Evolutionary conservation across 768 basidiomycete species (phyloP), one percentile per base, ranked within the genome.

Genomic region (Suillus discolor): DNA sequence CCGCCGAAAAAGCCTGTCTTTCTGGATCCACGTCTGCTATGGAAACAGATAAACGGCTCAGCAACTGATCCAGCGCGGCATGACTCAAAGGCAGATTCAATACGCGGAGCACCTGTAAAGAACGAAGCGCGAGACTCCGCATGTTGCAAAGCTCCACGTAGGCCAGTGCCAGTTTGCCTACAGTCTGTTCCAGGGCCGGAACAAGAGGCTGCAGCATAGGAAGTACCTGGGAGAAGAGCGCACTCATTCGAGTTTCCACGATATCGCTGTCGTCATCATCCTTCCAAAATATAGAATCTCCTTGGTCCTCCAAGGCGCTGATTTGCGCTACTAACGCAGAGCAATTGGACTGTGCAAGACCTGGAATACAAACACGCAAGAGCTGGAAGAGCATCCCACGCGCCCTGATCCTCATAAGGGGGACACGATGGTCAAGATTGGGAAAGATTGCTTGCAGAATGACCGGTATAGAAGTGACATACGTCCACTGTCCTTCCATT

Each of bases 61-160:
- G 83, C 28, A 96, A 82, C 57, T 90, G 84, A 1, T 92, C 91
- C 20, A 97, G 82, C 75, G 93, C 90, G 9, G 83, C 78, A 64
- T 89, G 86, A 62, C 87, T 88, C 47, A 94, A 84, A 34, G 84
- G 81, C 0, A 94, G 91, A 72, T 88, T 85, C 25, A 97, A 80
- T 1, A 91, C 87, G 44, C 94, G 89, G 78, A 93, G 95, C n/a
- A 95, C 82, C 74, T 97, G 96, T 66, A 97, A 81, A 12, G 95
- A 96, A 39, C 95, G 86, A 78, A 92, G 93, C 3, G 96, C 94
- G 23, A 89, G 88, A 45, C 89, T 87, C 57, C 94, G 88, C 67
- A 94, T 93, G 18, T 93, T 91, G 71, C 94, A 97, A 2, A 89
- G 83, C 15, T 94, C 95, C 5, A 93, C 91, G 89, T 96, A 97